These are phyloP conservation scores for Nepenthes gracilis DNA, from an alignment of 148 eudicot genomes.

Conservation along the genomic window DNA sequence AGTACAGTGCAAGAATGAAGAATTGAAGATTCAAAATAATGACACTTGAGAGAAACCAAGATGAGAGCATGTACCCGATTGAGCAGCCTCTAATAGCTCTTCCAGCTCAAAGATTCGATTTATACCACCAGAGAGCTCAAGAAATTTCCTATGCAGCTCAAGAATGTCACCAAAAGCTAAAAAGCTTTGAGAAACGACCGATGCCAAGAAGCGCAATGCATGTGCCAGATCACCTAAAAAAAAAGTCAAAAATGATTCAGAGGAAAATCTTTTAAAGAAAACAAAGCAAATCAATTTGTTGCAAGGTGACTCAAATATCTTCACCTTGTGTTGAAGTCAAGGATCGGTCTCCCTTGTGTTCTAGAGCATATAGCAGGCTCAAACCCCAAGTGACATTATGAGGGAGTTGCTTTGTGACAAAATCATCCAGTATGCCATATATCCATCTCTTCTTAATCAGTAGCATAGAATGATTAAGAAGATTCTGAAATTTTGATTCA, in stretches of 20 bases:
- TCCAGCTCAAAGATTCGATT: constrained; percentile 91
- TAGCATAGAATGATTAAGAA: constrained; percentile 58
- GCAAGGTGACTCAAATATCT: neutral
- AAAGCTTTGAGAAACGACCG: constrained; percentile 97
- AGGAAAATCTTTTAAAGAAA: neutral
- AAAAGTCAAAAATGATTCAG: constrained; percentile 1
- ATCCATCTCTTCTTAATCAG: constrained; percentile 82
- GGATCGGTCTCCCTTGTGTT: constrained; percentile 88
- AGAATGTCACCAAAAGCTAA: constrained; percentile 94
- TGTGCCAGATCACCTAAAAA: constrained; percentile 87
- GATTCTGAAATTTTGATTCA: constrained; percentile 71
- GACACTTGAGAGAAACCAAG: neutral
- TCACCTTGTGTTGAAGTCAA: constrained; percentile 91
- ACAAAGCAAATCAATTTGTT: neutral
- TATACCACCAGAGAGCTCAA: constrained; percentile 92
- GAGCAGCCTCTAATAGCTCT: constrained; percentile 79
- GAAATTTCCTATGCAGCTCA: constrained; percentile 75
- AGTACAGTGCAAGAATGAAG: too few species aligned
- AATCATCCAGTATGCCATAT: constrained; percentile 83
- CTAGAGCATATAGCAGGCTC: constrained; percentile 90
- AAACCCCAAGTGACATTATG: constrained; percentile 98
- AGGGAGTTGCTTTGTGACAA: constrained; percentile 88
- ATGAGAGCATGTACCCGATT: constrained; percentile 37
- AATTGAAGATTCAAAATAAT: too few species aligned
- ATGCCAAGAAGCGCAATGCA: constrained; percentile 91